Evolutionary conservation across 345 rosid genomes (phyloP).

Genomic region (Xanthoceras sorbifolium): DNA sequence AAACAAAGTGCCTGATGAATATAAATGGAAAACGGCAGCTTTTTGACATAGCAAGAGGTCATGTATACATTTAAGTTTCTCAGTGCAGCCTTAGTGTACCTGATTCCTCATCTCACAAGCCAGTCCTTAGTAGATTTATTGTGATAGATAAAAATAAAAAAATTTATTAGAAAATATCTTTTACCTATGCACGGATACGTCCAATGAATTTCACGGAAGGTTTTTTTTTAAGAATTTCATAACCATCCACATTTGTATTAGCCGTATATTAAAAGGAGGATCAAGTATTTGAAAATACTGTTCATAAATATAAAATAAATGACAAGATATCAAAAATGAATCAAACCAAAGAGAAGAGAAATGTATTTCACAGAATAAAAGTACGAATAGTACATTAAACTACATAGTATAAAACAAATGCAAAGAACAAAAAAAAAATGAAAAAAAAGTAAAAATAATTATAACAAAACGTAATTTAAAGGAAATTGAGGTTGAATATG

Average conservation of each 20-base stretch:
- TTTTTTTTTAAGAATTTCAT: no score
- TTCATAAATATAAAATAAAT: background rate
- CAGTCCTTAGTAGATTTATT: no score
- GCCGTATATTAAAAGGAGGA: background rate
- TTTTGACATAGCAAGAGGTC: no score
- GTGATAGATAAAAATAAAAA: background rate
- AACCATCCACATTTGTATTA: background rate
- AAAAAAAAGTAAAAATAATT: background rate
- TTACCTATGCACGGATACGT: background rate
- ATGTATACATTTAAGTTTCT: no score
- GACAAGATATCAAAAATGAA: background rate
- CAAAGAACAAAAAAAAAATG: background rate
- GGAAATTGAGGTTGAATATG: background rate
- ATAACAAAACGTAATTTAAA: background rate
- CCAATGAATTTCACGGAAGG: no score
- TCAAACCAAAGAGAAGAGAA: background rate
- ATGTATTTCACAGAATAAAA: constrained; percentile 12
- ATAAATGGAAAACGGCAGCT: no score
- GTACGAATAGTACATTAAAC: constrained; percentile 12
- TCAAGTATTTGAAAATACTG: no score
- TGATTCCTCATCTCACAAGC: no score
- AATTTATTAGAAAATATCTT: no score
- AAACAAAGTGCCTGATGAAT: no score
- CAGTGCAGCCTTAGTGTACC: no score
- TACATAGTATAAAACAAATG: background rate